Conservation (phyloP, 495 filamentous ascomycete species). For the Penicillium samsonianum region DNA sequence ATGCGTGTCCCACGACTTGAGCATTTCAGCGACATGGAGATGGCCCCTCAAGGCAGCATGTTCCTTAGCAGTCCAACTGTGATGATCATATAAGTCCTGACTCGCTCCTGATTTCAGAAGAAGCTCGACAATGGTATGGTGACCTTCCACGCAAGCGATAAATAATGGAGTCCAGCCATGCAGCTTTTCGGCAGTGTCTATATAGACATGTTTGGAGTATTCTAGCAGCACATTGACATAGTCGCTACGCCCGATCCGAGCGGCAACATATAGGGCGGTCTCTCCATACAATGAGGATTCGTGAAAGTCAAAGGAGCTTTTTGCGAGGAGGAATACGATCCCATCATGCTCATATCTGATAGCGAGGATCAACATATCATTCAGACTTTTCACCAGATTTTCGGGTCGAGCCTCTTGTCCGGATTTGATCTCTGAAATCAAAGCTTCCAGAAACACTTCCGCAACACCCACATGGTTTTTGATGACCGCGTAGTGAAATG, state of each 20-base stretch:
- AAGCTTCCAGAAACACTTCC: slow-evolving; percentile 6
- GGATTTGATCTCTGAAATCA: too few relatives aligned
- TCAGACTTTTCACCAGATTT: not conserved
- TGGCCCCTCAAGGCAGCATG: slow-evolving; percentile 26
- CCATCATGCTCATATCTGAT: slow-evolving; percentile 15
- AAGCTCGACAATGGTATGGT: slow-evolving; percentile 50
- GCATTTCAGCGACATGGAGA: slow-evolving; percentile 12
- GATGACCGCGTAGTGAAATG: slow-evolving; percentile 16
- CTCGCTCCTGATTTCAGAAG: slow-evolving; percentile 67
- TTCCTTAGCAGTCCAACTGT: slow-evolving; percentile 29
- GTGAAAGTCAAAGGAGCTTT: not conserved
- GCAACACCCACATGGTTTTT: slow-evolving; percentile 11
- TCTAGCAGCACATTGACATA: not conserved
- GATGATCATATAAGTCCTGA: slow-evolving; percentile 13
- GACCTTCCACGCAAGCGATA: slow-evolving; percentile 72
- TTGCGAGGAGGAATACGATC: slow-evolving; percentile 14
- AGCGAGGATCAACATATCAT: slow-evolving; percentile 8
- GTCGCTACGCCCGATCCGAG: not conserved
- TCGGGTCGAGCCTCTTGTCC: not conserved
- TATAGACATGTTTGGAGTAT: not conserved
- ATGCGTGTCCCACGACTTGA: slow-evolving; percentile 11
- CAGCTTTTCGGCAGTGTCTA: slow-evolving; percentile 56
- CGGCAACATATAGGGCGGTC: slow-evolving; percentile 15
- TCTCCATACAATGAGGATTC: slow-evolving; percentile 6
- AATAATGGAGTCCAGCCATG: slow-evolving; percentile 80